Evolutionary conservation across 768 basidiomycete species (phyloP).

Genomic region (Obba rivulosa): DNA sequence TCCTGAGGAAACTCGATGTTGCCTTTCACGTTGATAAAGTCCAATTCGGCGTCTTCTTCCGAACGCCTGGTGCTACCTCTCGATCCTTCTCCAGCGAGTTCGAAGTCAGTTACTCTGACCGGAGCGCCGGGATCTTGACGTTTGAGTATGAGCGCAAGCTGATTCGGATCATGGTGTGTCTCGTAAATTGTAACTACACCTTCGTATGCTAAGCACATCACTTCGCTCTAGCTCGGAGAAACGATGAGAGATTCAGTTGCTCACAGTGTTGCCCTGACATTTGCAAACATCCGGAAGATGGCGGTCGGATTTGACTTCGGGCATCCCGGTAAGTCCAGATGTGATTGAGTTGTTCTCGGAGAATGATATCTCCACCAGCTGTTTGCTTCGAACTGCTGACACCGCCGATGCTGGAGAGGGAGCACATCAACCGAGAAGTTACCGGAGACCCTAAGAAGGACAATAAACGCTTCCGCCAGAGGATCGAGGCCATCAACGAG

Average conservation of each 20-base stretch:
- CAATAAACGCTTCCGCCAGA: conserved; percentile 44
- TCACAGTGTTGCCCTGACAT: conserved; percentile 46
- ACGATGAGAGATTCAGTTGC: conserved; percentile 45
- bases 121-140: conserved; percentile 45
- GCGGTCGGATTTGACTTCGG: conserved; percentile 56
- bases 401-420: conserved; percentile 59
- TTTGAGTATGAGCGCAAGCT: conserved; percentile 69
- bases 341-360: not conserved
- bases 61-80: conserved; percentile 16
- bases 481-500: conserved; percentile 54
- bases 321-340: conserved; percentile 50
- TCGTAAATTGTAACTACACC: not conserved
- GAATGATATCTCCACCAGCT: conserved; percentile 31
- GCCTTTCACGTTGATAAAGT: conserved; percentile 53
- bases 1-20: conserved; percentile 36
- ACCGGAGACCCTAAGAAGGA: conserved; percentile 36
- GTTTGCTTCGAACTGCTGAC: conserved; percentile 63
- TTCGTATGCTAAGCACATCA: not conserved
- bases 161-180: conserved; percentile 52
- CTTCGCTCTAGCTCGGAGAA: conserved; percentile 47
- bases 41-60: conserved; percentile 63
- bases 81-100: conserved; percentile 64
- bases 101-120: conserved; percentile 43
- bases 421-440: conserved; percentile 50
- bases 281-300: conserved; percentile 55